Percentiles rank a stretch among this genome's conserved stretches.
These are phyloP conservation scores for Alloascoidea africana DNA, from an alignment of 805 yeast species.

Conservation along the genomic window DNA sequence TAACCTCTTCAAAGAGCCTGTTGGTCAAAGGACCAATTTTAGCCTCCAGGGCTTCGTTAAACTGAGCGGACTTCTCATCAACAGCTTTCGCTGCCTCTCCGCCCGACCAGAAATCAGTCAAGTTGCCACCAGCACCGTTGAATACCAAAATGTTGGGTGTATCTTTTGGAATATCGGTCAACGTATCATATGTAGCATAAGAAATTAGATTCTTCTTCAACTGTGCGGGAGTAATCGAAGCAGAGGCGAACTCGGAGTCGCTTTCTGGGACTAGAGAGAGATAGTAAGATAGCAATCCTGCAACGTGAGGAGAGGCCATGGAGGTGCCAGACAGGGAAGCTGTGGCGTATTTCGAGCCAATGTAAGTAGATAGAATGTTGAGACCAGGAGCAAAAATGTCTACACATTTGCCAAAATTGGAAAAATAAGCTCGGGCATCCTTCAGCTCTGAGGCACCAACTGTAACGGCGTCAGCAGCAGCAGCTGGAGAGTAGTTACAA, in stretches of 20 bases:
- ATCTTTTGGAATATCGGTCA: slow-evolving; percentile 50
- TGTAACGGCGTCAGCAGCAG: slow-evolving; percentile 65
- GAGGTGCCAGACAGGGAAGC: slow-evolving; percentile 85
- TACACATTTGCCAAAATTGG: slow-evolving; percentile 92
- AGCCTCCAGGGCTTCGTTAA: slow-evolving; percentile 9
- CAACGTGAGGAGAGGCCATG: slow-evolving; percentile 96
- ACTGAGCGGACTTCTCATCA: neutral
- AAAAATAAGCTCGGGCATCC: slow-evolving; percentile 87
- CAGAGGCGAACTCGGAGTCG: slow-evolving; percentile 42
- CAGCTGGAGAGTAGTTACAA: slow-evolving; percentile 84
- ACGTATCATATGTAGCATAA: slow-evolving; percentile 44
- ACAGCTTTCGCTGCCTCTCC: slow-evolving; percentile 3
- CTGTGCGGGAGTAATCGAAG: slow-evolving; percentile 51
- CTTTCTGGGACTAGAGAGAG: slow-evolving; percentile 72
- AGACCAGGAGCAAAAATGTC: slow-evolving; percentile 96
- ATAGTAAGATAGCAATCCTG: slow-evolving; percentile 83
- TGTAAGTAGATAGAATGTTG: slow-evolving; percentile 70
- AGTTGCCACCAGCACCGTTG: slow-evolving; percentile 71
- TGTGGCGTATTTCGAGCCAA: slow-evolving; percentile 61
- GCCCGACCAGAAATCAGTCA: slow-evolving; percentile 45
- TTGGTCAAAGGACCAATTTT: neutral
- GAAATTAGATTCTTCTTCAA: slow-evolving; percentile 62
- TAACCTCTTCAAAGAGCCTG: neutral
- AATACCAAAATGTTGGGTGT: slow-evolving; percentile 67
- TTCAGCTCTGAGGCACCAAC: slow-evolving; percentile 90